These are phyloP conservation scores for Malassezia globosa DNA, from an alignment of 1,284 basidiomycete genomes.

Conservation along the genomic window DNA sequence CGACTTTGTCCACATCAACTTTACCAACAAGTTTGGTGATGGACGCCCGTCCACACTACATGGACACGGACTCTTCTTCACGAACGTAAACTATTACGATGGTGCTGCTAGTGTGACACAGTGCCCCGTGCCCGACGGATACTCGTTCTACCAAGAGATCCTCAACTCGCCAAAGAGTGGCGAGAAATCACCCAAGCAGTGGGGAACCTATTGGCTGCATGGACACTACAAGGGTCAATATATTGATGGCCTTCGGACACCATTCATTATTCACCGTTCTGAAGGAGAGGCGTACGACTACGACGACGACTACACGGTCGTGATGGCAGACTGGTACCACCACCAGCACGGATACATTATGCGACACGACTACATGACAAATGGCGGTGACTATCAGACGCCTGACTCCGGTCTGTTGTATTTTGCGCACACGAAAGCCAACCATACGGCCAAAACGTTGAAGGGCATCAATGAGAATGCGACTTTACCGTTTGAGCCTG, in stretches of 20 bases:
- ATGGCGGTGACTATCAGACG: slow-evolving; percentile 41
- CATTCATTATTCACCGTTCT: slow-evolving; percentile 16
- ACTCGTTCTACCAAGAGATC: slow-evolving; percentile 66
- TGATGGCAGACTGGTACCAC: slow-evolving; percentile 64
- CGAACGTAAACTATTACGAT: slow-evolving; percentile 59
- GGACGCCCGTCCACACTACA: slow-evolving; percentile 17
- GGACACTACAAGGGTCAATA: slow-evolving; percentile 7
- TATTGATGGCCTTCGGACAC: slow-evolving; percentile 1
- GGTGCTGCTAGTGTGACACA: slow-evolving; percentile 71
- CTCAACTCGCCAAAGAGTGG: slow-evolving; percentile 53
- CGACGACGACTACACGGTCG: slow-evolving; percentile 80
- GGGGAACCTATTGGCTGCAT: slow-evolving; percentile 7
- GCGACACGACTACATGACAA: slow-evolving; percentile 57
- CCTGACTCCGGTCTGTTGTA: slow-evolving; percentile 68
- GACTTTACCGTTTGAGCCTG: slow-evolving; percentile 58
- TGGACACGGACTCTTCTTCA: slow-evolving; percentile 76
- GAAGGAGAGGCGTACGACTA: slow-evolving; percentile 54
- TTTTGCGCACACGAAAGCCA: slow-evolving; percentile 58
- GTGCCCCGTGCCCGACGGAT: slow-evolving; percentile 72
- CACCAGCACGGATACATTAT: slow-evolving; percentile 31
- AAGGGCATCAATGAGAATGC: slow-evolving; percentile 62
- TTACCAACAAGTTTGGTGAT: slow-evolving; percentile 17
- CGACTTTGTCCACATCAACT: slow-evolving; percentile 15
- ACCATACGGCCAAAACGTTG: slow-evolving; percentile 22
- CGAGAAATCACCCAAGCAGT: background rate